Evolutionary conservation across 257 asterid species (phyloP).

Genomic region (Solanum rostratum): DNA sequence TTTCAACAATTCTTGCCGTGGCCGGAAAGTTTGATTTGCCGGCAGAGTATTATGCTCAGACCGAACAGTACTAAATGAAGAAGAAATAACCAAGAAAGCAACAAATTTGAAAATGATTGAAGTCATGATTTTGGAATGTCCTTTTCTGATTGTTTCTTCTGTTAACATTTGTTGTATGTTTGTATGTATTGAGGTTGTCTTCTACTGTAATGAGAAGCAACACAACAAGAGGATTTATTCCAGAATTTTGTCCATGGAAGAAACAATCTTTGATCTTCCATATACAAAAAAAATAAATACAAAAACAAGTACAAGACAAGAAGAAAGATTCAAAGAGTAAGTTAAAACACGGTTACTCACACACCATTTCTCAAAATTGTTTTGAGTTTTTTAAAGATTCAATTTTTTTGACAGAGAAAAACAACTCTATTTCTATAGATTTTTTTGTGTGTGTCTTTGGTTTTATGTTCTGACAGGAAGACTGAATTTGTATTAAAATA

Average conservation of each 20-base stretch:
- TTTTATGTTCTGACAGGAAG: constrained; percentile 36
- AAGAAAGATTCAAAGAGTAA: constrained; percentile 23
- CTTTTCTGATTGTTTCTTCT: constrained; percentile 19
- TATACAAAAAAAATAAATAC: constrained; percentile 9
- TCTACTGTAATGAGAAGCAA: constrained; percentile 19
- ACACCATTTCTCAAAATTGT: constrained; percentile 25
- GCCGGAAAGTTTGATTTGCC: constrained; percentile 51
- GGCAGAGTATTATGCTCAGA: neutral
- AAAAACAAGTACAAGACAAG: neutral
- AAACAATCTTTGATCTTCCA: constrained; percentile 12
- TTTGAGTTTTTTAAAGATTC: neutral
- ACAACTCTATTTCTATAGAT: neutral
- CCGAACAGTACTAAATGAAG: neutral
- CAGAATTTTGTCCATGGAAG: constrained; percentile 50
- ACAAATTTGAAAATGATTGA: constrained; percentile 52
- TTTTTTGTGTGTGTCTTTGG: constrained; percentile 26
- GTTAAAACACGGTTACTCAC: constrained; percentile 25
- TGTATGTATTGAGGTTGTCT: constrained; percentile 52
- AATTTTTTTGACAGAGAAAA: constrained; percentile 1
- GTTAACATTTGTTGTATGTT: constrained; percentile 26
- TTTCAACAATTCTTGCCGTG: constrained; percentile 30
- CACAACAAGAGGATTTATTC: constrained; percentile 29
- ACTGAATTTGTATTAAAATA: constrained; percentile 33
- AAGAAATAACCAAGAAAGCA: constrained; percentile 30
- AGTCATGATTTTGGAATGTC: constrained; percentile 16